Percentiles rank a stretch among this genome's conserved stretches.
phyloP scores from a whole-genome alignment of 768 basidiomycete genomes.

The Mycena latifolia region DNA sequence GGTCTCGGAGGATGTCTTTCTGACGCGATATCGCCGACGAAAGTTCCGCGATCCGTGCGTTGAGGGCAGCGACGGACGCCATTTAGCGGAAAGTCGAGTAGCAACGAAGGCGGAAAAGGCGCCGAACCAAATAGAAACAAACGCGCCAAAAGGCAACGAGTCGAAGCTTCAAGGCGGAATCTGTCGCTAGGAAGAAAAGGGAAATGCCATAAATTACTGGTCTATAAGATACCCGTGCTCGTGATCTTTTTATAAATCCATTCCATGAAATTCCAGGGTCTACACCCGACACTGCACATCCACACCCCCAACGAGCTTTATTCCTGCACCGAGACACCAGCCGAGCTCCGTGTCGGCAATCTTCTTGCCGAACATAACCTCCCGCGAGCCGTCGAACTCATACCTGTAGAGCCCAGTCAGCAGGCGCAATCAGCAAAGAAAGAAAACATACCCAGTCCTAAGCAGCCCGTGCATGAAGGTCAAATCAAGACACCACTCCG shows the following conservation, averaged over 20 bases:
- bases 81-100: background rate
- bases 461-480: constrained; percentile 95
- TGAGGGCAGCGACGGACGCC: too few species aligned
- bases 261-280: too few species aligned
- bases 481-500: constrained; percentile 96
- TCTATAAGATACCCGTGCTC: background rate
- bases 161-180: too few species aligned
- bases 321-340: constrained; percentile 91
- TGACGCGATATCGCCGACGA: background rate
- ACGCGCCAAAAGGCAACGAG: too few species aligned
- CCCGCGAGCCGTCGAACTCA: constrained; percentile 80
- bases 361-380: constrained; percentile 87
- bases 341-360: constrained; percentile 92
- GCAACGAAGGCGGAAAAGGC: too few species aligned
- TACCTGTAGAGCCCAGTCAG: constrained; percentile 53
- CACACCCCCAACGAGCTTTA: constrained; percentile 75
- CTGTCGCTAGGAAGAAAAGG: too few species aligned
- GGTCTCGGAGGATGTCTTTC: background rate
- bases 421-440: background rate
- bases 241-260: too few species aligned
- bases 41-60: background rate
- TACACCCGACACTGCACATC: constrained; percentile 66
- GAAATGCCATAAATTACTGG: background rate
- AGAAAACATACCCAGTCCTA: constrained; percentile 67
- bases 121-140: too few species aligned